Evolutionary conservation across 2,329 filamentous ascomycete genomes (phyloP), one percentile per base, ranked within the genome.

Genomic region (Penicillium sp.): DNA sequence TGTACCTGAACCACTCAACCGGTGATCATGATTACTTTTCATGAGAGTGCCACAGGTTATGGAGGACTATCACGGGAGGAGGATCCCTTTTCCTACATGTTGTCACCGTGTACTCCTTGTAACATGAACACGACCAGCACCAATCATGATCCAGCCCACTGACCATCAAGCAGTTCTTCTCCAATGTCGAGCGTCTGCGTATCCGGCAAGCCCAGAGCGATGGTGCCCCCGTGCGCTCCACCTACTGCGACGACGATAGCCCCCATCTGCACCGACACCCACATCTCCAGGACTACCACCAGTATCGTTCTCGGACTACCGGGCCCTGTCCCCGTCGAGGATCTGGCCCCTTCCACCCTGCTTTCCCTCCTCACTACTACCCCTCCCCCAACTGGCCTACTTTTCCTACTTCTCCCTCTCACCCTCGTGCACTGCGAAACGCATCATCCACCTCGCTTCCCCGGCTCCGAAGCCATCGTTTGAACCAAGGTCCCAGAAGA

Each of bases 111-210:
- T 32, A 11, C 8, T 8, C 29, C 11, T 7, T 32, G 29, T 8
- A 32, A 32, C 29, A 32, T 11, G 5, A 32, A 32, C 7, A 32
- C 29, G 11, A 4, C 45, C 43, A n/a, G 35, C 28, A 32, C 51
- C 56, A 48, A 55, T 32, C 29, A 50, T 45, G 13, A 25, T 46
- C 35, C 13, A 42, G 24, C 24, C n/a, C n/a, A 50, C 45, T 51
- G 29, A 32, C 29, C 29, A 5, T 11, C 29, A 32, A 32, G 48
- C 58, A 70, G 67, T 63, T 66, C 56, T 70, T 71, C 60, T 70
- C 66, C 54, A 71, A 70, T 62, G 55, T 67, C 41, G 67, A 70
- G 58, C 65, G 64, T 29, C 61, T 68, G 49, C 67, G 62, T 45
- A 61, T 65, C 45, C 61, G 66, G 55, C 53, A 67, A 61, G 64